Base-by-base conservation (phyloP, 106 monocot species). In the Dendrobium officinale region DNA sequence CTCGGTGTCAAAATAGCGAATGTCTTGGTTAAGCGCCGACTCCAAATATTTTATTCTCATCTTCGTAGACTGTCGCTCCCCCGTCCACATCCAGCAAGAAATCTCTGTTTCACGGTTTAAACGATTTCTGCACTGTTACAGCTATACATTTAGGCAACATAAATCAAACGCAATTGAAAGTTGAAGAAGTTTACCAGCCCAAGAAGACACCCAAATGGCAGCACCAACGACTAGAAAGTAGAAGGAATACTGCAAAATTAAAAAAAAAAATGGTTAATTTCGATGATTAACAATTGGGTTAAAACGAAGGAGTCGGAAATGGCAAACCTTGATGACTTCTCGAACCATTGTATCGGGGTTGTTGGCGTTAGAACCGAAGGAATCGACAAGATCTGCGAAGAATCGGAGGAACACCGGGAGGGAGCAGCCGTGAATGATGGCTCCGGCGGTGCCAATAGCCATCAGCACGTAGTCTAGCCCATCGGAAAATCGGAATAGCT, bases 51-150 rank as follows among this genome's bases (percentile, higher is more conserved):
- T 78, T 81, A 98, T 90, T 80, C 97, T 89, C 92, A 95, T 92
- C 83, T 82, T 89, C 22, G 97, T 95, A 4, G 94, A 82, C 77
- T 98, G 97, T 58, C 97, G 75, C 80, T 98, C 97, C 59, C 97
- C 97, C 11, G 92, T 98, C 97, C 97, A 98, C 92, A 98, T 98
- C 97, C 97, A 98, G 88, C 97, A 98, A 0, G 97, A 94, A 84
- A 98, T 98, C 91, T 98, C 96, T 89, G 82, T 61, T 79, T 5
- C n/a, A 70, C 73, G 13, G 51, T 13, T 51, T 51, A 51, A 51
- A 51, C 51, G 16, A 51, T 13, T 51, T 13, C 51, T 51, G 41
- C 31, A 41, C 54, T 31, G 31, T 40, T 15, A n/a, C 33, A 24
- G 37, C 22, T 59, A 66, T 29, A 17, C 54, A 54, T 5, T 72